Conservation (phyloP, 495 filamentous ascomycete species). For the Talaromyces ruber region DNA sequence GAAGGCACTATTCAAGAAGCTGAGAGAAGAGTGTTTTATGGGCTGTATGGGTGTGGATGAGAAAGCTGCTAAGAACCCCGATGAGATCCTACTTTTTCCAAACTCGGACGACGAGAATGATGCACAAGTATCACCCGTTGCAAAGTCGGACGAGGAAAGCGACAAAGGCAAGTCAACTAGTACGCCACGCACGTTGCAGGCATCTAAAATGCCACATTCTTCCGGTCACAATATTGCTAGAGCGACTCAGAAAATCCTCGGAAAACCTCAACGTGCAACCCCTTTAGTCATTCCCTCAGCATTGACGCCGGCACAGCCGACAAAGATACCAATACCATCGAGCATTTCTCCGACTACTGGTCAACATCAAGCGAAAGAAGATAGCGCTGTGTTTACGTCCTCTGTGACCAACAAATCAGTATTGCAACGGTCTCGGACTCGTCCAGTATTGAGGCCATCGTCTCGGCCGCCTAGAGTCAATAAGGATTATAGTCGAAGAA, state of each 20-base stretch:
- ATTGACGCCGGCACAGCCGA: slow-evolving; percentile 1
- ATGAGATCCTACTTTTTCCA: slow-evolving; percentile 33
- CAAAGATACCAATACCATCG: slow-evolving; percentile 3
- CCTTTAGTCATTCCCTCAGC: background rate
- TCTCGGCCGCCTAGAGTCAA: background rate
- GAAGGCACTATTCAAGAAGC: slow-evolving; percentile 14
- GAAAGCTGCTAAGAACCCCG: slow-evolving; percentile 26
- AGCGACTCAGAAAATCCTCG: background rate
- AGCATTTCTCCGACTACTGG: background rate
- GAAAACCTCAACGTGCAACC: background rate
- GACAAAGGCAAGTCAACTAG: background rate
- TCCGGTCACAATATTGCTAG: background rate
- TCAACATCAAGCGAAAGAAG: background rate
- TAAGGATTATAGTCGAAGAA: background rate
- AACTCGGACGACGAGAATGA: slow-evolving; percentile 13
- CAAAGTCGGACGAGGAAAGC: background rate
- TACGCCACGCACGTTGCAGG: background rate
- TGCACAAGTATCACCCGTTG: slow-evolving; percentile 11
- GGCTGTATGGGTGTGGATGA: slow-evolving; percentile 36
- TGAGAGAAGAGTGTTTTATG: slow-evolving; percentile 36
- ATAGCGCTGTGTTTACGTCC: background rate
- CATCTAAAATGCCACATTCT: background rate
- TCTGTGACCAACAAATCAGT: background rate
- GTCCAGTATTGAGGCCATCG: background rate
- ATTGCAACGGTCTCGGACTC: background rate